These are phyloP conservation scores for Arthrobotrys conoides DNA, from an alignment of 2,329 filamentous ascomycete species.

Conservation along the genomic window DNA sequence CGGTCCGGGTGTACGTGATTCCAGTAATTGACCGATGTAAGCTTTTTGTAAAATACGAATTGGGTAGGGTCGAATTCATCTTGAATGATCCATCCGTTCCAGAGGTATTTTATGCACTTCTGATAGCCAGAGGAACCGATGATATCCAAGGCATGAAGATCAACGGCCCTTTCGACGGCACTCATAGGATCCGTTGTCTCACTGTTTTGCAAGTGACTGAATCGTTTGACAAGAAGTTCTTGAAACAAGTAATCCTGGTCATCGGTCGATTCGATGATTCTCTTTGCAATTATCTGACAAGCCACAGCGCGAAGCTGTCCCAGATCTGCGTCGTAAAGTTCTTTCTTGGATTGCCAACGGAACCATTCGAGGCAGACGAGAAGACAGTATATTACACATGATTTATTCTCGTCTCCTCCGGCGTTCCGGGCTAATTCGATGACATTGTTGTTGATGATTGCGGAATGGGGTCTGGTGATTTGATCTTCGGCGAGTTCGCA, in stretches of 20 bases:
- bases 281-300: conserved; percentile 92
- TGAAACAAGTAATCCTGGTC: conserved; percentile 84
- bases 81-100: conserved; percentile 97
- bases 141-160: conserved; percentile 87
- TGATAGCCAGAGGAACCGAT: conserved; percentile 96
- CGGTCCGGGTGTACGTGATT: conserved; percentile 92
- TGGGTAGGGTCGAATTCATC: conserved; percentile 90
- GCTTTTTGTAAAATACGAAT: conserved; percentile 88
- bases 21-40: conserved; percentile 82
- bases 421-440: conserved; percentile 85
- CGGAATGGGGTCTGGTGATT: conserved; percentile 85
- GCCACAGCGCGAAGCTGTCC: conserved; percentile 82
- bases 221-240: conserved; percentile 82
- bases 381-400: conserved; percentile 87
- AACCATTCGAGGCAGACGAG: conserved; percentile 79
- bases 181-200: conserved; percentile 82
- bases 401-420: conserved; percentile 79
- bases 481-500: conserved; percentile 85
- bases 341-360: conserved; percentile 68
- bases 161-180: conserved; percentile 90
- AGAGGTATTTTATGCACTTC: conserved; percentile 86
- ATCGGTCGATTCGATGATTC: conserved; percentile 86
- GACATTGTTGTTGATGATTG: conserved; percentile 84
- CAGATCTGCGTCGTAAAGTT: conserved; percentile 89
- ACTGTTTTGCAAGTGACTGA: conserved; percentile 82